These are phyloP conservation scores for Amanita subjunquillea DNA, from an alignment of 768 basidiomycete species.

Conservation along the genomic window DNA sequence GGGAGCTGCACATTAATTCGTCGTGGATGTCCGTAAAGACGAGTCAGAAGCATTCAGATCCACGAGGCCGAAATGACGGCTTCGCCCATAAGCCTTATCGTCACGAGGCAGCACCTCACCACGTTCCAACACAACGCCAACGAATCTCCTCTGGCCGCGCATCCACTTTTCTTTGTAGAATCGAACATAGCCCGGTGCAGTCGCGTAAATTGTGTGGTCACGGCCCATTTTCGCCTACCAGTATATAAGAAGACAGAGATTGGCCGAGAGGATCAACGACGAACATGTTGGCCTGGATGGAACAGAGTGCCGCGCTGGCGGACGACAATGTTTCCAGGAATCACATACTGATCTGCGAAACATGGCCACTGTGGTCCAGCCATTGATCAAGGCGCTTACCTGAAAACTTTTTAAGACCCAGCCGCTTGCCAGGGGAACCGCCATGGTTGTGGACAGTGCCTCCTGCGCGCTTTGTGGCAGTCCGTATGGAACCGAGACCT, in stretches of 20 bases:
- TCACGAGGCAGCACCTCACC: conserved; percentile 86
- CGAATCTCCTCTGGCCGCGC: conserved; percentile 62
- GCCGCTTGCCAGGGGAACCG: conserved; percentile 84
- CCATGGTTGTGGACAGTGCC: conserved; percentile 91
- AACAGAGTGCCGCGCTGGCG: conserved; percentile 89
- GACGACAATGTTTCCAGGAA: conserved; percentile 94
- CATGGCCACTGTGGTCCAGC: neutral
- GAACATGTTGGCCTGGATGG: conserved; percentile 88
- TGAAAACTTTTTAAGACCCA: conserved; percentile 95
- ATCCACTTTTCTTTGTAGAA: conserved; percentile 83
- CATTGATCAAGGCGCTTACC: conserved; percentile 33
- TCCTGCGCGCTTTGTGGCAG: conserved; percentile 93
- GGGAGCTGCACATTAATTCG: too few relatives aligned
- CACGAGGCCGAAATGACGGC: conserved; percentile 75
- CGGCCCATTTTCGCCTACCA: conserved; percentile 81
- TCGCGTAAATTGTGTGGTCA: conserved; percentile 92
- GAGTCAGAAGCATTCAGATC: conserved; percentile 34
- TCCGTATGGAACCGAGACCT: conserved; percentile 66
- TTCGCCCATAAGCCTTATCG: conserved; percentile 61
- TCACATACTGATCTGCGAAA: conserved; percentile 71
- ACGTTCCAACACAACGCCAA: conserved; percentile 76
- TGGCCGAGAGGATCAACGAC: conserved; percentile 14
- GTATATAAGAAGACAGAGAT: neutral
- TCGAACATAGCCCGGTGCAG: conserved; percentile 84
- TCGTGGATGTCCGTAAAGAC: too few relatives aligned